Evolutionary conservation across 345 rosid genomes (phyloP).

Genomic region (Mercurialis annua): DNA sequence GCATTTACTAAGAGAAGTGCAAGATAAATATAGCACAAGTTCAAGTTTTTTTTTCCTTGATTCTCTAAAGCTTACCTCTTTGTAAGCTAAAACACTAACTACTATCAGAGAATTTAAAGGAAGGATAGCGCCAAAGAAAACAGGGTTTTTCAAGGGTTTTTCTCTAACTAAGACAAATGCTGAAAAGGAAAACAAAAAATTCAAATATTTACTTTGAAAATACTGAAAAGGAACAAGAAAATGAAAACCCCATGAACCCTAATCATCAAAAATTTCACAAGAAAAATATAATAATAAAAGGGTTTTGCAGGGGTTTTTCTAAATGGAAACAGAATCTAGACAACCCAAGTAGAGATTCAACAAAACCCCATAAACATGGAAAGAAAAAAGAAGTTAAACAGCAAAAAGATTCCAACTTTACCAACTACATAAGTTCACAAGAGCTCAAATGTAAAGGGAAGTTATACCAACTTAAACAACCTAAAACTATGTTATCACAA

Average conservation of each 20-base stretch:
- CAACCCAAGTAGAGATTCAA: constrained; percentile 2
- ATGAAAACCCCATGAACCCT: neutral
- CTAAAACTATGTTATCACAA: neutral
- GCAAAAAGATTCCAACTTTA: neutral
- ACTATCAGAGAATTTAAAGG: neutral
- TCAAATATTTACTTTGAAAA: neutral
- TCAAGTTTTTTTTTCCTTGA: neutral
- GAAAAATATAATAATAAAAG: neutral
- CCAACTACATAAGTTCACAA: neutral
- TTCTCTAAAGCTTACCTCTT: constrained; percentile 3
- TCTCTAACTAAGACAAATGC: neutral
- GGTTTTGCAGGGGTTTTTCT: constrained; percentile 10
- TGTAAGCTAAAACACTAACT: neutral
- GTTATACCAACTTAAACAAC: neutral
- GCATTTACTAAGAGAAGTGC: constrained; percentile 51
- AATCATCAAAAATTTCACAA: neutral
- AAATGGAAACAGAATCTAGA: constrained; percentile 2
- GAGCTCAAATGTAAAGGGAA: constrained; percentile 5
- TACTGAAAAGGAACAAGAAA: neutral
- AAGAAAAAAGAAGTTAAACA: constrained; percentile 8
- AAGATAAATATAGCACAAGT: constrained; percentile 16
- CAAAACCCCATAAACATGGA: constrained; percentile 6
- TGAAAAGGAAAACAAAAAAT: neutral
- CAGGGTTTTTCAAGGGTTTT: constrained; percentile 21
- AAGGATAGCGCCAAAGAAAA: neutral